phyloP scores from a whole-genome alignment of 1,139 yeast genomes.

The Debaryomyces coudertii region DNA sequence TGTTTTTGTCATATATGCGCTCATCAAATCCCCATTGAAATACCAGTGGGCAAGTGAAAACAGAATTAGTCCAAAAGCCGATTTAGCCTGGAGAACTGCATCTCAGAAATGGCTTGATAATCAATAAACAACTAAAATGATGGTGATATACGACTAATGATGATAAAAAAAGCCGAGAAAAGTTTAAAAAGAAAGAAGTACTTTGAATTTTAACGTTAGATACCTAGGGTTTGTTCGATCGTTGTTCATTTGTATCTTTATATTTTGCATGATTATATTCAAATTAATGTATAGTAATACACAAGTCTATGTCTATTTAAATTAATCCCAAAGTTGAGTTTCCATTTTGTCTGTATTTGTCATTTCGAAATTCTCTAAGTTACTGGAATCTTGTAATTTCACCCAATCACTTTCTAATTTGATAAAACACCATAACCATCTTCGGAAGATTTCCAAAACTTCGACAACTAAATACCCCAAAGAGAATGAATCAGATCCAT shows the following conservation, averaged over 20 bases:
- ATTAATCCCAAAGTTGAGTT: not conserved
- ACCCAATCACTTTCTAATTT: slow-evolving; percentile 79
- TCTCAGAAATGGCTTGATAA: slow-evolving; percentile 51
- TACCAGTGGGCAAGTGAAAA: slow-evolving; percentile 47
- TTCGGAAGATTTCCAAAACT: slow-evolving; percentile 70
- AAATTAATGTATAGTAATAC: slow-evolving; percentile 7
- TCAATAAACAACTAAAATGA: slow-evolving; percentile 15
- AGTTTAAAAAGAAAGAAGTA: not conserved
- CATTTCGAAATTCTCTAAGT: slow-evolving; percentile 1
- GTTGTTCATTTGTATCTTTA: slow-evolving; percentile 3
- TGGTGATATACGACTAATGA: not conserved
- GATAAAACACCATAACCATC: slow-evolving; percentile 89
- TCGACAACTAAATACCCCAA: slow-evolving; percentile 68
- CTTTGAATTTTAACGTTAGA: no score
- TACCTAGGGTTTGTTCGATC: not conserved
- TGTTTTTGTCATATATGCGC: slow-evolving; percentile 42
- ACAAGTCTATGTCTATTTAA: slow-evolving; percentile 6
- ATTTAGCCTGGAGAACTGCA: slow-evolving; percentile 55
- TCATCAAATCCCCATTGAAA: slow-evolving; percentile 50
- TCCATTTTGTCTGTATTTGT: slow-evolving; percentile 1
- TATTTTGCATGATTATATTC: slow-evolving; percentile 6
- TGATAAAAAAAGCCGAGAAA: not conserved
- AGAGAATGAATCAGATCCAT: slow-evolving; percentile 52
- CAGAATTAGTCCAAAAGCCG: slow-evolving; percentile 53
- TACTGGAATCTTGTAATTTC: slow-evolving; percentile 28